phyloP scores from a whole-genome alignment of 1,284 basidiomycete genomes.

The Afroboletus lepidellus region DNA sequence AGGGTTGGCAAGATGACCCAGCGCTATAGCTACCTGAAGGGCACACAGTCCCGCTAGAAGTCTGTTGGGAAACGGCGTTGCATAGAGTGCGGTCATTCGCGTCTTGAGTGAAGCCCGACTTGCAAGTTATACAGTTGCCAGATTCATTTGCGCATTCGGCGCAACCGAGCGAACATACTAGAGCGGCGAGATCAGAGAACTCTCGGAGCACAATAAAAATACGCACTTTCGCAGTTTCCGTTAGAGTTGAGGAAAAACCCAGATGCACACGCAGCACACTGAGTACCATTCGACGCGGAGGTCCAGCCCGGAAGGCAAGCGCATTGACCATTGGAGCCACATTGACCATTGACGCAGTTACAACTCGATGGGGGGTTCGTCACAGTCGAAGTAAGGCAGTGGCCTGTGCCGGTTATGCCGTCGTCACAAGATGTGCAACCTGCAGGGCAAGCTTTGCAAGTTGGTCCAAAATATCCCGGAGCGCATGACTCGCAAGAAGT shows the following conservation, averaged over 20 bases:
- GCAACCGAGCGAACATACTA: slow-evolving; percentile 75
- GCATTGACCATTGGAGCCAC: slow-evolving; percentile 64
- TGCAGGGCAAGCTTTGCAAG: slow-evolving; percentile 64
- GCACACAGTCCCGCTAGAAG: slow-evolving; percentile 55
- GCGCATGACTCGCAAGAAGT: slow-evolving; percentile 75
- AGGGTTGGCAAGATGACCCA: slow-evolving; percentile 53
- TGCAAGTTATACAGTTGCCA: slow-evolving; percentile 72
- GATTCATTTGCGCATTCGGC: slow-evolving; percentile 61
- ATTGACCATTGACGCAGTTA: slow-evolving; percentile 76
- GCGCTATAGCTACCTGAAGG: slow-evolving; percentile 64
- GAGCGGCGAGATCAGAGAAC: slow-evolving; percentile 16
- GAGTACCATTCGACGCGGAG: slow-evolving; percentile 63
- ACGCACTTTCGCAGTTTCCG: slow-evolving; percentile 70
- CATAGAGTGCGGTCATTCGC: slow-evolving; percentile 69
- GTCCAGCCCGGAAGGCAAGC: slow-evolving; percentile 76
- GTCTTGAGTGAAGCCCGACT: slow-evolving; percentile 61
- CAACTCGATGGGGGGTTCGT: slow-evolving; percentile 60
- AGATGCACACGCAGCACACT: slow-evolving; percentile 66
- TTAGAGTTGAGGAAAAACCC: slow-evolving; percentile 72
- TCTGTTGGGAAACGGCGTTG: slow-evolving; percentile 47
- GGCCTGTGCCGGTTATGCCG: slow-evolving; percentile 71
- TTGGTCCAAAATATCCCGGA: slow-evolving; percentile 67
- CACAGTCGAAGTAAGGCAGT: slow-evolving; percentile 55
- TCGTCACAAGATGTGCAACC: slow-evolving; percentile 72
- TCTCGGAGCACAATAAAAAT: background rate